These are phyloP conservation scores for Metschnikowia bowlesiae DNA, from an alignment of 805 yeast species.

Conservation along the genomic window DNA sequence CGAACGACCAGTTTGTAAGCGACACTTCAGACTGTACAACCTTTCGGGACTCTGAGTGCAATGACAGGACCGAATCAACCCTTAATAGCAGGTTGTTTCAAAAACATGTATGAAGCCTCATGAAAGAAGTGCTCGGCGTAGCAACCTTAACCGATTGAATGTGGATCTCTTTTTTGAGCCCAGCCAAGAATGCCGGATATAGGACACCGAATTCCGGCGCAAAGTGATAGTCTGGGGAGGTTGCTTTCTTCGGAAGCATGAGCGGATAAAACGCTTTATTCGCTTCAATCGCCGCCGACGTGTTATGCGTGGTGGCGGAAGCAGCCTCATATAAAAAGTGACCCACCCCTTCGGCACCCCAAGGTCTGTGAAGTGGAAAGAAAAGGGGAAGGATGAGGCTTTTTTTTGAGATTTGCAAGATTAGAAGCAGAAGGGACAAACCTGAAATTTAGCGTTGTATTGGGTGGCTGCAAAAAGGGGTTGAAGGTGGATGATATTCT, in stretches of 20 bases:
- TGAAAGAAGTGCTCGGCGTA: conserved; percentile 2
- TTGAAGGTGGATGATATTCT: background rate
- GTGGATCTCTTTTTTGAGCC: conserved; percentile 6
- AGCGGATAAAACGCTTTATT: conserved; percentile 6
- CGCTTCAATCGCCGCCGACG: conserved; percentile 12
- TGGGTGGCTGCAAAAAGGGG: background rate
- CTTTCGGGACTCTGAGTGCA: too few relatives aligned
- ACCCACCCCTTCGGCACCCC: background rate
- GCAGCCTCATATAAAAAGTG: conserved; percentile 9
- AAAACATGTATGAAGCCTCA: background rate
- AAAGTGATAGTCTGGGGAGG: background rate
- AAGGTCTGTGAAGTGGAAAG: background rate
- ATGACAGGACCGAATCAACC: too few relatives aligned
- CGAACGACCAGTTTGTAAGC: too few relatives aligned
- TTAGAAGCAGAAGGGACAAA: background rate
- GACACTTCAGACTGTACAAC: too few relatives aligned
- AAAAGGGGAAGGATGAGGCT: background rate
- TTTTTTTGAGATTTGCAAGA: too few relatives aligned
- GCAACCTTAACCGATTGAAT: conserved; percentile 9
- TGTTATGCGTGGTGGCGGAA: conserved; percentile 17
- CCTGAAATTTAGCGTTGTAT: background rate
- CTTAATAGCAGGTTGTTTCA: too few relatives aligned
- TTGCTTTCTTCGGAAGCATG: background rate
- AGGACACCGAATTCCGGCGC: conserved; percentile 9
- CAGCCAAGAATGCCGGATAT: conserved; percentile 8